Evolutionary conservation across 768 basidiomycete species (phyloP).

Genomic region (Lactarius hengduanensis): DNA sequence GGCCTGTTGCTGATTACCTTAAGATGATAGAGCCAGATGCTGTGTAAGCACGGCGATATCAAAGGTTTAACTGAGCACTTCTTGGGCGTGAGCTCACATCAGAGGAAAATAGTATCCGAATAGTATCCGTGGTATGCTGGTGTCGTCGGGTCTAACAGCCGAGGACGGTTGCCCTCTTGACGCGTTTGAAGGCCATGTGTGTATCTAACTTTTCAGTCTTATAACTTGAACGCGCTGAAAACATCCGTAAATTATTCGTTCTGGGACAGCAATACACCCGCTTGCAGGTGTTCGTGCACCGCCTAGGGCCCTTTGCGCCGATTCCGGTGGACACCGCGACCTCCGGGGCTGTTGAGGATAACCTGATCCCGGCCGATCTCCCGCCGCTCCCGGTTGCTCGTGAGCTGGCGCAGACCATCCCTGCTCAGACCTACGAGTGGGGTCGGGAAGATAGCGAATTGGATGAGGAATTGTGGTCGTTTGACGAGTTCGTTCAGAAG

Average conservation of each 20-base stretch:
- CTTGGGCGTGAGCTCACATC: constrained; percentile 43
- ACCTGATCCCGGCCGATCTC: constrained; percentile 41
- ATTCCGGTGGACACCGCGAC: constrained; percentile 29
- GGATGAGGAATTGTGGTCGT: constrained; percentile 36
- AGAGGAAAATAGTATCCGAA: constrained; percentile 68
- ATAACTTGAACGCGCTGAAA: not conserved
- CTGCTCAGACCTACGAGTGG: constrained; percentile 76
- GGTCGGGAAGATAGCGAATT: constrained; percentile 43
- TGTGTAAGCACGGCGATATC: too few relatives aligned
- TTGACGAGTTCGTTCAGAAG: constrained; percentile 66
- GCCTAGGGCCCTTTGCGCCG: constrained; percentile 45
- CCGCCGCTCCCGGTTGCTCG: constrained; percentile 42
- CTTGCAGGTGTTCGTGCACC: constrained; percentile 51
- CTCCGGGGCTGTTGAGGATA: constrained; percentile 31
- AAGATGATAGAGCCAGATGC: too few relatives aligned
- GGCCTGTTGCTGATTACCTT: too few relatives aligned
- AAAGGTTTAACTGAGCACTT: too few relatives aligned
- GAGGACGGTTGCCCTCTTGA: constrained; percentile 75
- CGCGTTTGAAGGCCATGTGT: constrained; percentile 76
- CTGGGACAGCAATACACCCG: constrained; percentile 68
- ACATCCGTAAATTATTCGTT: too few relatives aligned
- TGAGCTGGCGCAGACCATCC: constrained; percentile 39
- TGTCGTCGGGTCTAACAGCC: constrained; percentile 66
- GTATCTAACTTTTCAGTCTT: constrained; percentile 31
- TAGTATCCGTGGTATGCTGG: constrained; percentile 78